These are phyloP conservation scores for Thyridium curvatum DNA, from an alignment of 2,329 filamentous ascomycete species.

Conservation along the genomic window DNA sequence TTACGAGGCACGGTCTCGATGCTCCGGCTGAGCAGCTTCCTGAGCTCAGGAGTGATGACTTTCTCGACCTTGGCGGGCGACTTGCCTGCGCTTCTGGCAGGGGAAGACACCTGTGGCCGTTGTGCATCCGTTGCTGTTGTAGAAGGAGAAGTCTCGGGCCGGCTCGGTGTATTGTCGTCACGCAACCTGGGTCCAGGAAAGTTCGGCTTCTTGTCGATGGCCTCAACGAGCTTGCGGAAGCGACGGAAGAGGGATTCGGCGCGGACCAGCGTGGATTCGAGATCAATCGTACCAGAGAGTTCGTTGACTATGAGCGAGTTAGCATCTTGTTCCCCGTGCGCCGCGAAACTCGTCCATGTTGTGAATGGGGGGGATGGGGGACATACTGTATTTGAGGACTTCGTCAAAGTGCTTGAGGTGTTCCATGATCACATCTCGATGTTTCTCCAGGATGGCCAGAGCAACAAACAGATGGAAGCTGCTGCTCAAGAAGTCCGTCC, in stretches of 20 bases:
- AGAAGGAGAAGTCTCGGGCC: conserved; percentile 10
- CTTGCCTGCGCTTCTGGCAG: conserved; percentile 7
- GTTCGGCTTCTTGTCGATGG: conserved; percentile 84
- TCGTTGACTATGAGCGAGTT: conserved; percentile 69
- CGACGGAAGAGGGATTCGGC: conserved; percentile 84
- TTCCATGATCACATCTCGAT: conserved; percentile 91
- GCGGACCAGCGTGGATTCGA: conserved; percentile 77
- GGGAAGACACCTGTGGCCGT: not conserved
- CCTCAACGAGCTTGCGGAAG: conserved; percentile 83
- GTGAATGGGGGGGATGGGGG: not conserved
- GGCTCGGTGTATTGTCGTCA: conserved; percentile 9
- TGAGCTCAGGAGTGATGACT: conserved; percentile 51
- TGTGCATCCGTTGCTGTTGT: conserved; percentile 5
- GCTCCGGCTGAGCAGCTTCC: conserved; percentile 43
- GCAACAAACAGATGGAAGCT: conserved; percentile 95
- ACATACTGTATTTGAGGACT: conserved; percentile 87
- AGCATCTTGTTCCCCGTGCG: conserved; percentile 6
- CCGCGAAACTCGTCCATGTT: no score
- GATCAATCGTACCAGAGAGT: conserved; percentile 85
- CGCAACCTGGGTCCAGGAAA: conserved; percentile 55
- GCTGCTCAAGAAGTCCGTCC: conserved; percentile 86
- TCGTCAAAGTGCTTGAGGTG: conserved; percentile 95
- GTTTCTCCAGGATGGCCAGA: conserved; percentile 89
- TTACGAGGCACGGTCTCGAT: conserved; percentile 26
- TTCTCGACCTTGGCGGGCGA: conserved; percentile 19